Evolutionary conservation across 495 filamentous ascomycete species (phyloP).

Genomic region (Beverwykella pulmonaria): DNA sequence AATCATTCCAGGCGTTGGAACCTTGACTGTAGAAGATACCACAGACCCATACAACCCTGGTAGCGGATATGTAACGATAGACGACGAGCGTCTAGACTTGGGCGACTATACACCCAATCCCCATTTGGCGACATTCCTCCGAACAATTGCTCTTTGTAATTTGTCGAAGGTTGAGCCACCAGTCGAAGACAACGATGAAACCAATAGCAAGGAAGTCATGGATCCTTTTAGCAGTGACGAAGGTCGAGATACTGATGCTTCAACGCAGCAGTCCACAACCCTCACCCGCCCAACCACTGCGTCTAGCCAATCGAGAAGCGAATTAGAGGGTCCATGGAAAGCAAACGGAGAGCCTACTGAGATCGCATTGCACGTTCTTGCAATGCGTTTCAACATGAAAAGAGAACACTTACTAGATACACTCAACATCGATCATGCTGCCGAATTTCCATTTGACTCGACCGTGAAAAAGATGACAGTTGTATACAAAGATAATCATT

Average conservation of each 20-base stretch:
- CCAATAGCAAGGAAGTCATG: background rate
- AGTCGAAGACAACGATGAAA: background rate
- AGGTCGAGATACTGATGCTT: constrained; percentile 18
- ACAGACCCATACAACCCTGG: constrained; percentile 39
- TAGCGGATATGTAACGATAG: constrained; percentile 37
- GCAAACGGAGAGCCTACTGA: constrained; percentile 59
- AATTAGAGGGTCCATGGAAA: constrained; percentile 43
- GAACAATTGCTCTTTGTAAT: constrained; percentile 40
- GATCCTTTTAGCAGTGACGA: constrained; percentile 26
- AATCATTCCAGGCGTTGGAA: constrained; percentile 45
- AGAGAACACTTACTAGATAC: constrained; percentile 55
- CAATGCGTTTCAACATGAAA: constrained; percentile 52
- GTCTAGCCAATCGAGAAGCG: constrained; percentile 2
- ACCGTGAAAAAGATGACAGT: constrained; percentile 61
- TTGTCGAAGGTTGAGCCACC: constrained; percentile 30
- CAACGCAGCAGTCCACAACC: constrained; percentile 13
- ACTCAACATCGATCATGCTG: constrained; percentile 43
- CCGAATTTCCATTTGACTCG: constrained; percentile 63
- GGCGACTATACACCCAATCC: constrained; percentile 34
- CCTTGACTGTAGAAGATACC: constrained; percentile 35
- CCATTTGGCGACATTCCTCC: constrained; percentile 41
- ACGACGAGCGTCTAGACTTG: constrained; percentile 26
- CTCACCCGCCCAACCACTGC: constrained; percentile 21
- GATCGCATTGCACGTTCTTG: constrained; percentile 57
- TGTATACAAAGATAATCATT: constrained; percentile 48